Evolutionary conservation across 2,329 filamentous ascomycete genomes (phyloP), one percentile per base, ranked within the genome.

Genomic region (Didymella lethalis): DNA sequence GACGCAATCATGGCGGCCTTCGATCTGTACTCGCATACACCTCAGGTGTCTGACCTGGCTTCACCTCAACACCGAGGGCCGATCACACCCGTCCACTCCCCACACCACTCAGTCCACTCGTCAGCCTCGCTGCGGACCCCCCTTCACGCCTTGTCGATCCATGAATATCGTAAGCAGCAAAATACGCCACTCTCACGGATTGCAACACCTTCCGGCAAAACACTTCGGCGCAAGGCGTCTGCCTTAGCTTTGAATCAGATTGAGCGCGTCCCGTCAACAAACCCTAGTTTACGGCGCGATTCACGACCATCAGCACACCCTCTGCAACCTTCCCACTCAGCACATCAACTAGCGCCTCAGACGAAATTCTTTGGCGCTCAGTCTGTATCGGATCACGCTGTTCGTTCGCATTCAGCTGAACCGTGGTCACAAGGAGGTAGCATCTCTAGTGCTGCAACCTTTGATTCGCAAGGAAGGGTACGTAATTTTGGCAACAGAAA

Each of bases 161-260:
- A 77, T 67, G 75, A 78, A 56, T 78, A 78, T 54, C 75, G 77
- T 56, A 75, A 74, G 57, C 75, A 75, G 62, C 74, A 77, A 49
- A 65, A 70, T 36, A 73, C 73, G 46, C 74, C 77, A 7, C 66
- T 62, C n/a, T 64, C 69, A 40, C 68, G 67, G 36, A 63, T 68
- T 14, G 66, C 60, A 12, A 70, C 73, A 14, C 70, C 72, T 38
- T 55, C 64, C n/a, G 71, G 72, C 41, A 77, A 68, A 58, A 70
- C 72, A 20, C 65, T 79, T 36, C 72, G 73, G 57, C 72, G 77
- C 50, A 78, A 75, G 57, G 60, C 75, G n/a, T 76, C 75, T 7
- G 68, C 75, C 3, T 63, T 69, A 23, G 65, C 67, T 20, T 57
- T 79, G 56, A 75, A 71, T 57, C 60, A 70, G 23, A 49, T 72